Conservation (phyloP, 108 stramenopile genomes). For the Cyclostephanos tholiformis region DNA sequence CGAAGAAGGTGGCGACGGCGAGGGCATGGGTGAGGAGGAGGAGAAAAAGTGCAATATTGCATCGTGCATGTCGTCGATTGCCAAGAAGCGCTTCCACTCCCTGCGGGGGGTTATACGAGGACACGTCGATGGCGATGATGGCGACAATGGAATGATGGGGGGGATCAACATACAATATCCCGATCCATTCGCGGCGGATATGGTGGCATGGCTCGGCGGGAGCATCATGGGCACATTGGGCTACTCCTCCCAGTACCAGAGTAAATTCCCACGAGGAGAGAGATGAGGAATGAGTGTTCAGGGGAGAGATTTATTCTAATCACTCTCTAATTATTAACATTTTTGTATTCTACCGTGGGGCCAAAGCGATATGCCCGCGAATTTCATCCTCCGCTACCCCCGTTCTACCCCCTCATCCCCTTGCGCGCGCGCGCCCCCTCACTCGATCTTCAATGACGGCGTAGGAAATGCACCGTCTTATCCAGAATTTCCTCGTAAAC, state of each 20-base stretch:
- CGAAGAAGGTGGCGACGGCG: neutral
- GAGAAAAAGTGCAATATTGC: constrained; percentile 35
- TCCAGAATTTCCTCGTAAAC: constrained; percentile 28
- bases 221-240: constrained; percentile 41
- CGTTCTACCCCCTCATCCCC: no score
- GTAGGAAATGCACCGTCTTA: constrained; percentile 34
- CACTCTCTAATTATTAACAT: no score
- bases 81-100: constrained; percentile 26
- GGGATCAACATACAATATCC: constrained; percentile 37
- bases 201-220: constrained; percentile 32
- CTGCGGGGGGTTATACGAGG: constrained; percentile 9
- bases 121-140: constrained; percentile 5
- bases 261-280: neutral
- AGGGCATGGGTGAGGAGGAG: constrained; percentile 14
- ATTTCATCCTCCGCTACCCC: no score
- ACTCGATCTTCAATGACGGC: constrained; percentile 2
- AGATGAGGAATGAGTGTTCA: no score
- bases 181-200: constrained; percentile 42
- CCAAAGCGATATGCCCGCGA: no score
- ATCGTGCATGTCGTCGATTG: constrained; percentile 25
- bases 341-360: no score
- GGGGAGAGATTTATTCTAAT: no score
- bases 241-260: neutral
- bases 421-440: no score
- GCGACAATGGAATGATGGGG: neutral